phyloP scores from a whole-genome alignment of 176 grass and related monocot species.

The Alloteropsis semialata region DNA sequence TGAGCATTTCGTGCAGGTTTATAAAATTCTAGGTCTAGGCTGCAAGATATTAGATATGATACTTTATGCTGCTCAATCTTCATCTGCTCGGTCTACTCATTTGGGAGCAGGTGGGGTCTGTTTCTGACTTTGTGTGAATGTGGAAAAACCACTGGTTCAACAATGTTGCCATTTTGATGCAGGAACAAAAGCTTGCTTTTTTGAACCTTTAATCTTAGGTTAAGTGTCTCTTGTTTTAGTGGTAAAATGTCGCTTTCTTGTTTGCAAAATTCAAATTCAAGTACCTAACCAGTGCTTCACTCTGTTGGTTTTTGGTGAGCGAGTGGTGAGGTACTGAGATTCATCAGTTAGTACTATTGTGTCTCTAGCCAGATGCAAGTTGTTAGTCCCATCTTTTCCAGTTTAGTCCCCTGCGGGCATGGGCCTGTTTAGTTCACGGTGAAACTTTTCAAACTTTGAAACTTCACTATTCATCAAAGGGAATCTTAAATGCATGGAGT shows the following conservation, averaged over 20 bases:
- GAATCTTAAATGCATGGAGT: too few relatives aligned
- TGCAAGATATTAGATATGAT: too few relatives aligned
- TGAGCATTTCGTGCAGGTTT: not conserved
- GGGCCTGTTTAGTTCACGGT: too few relatives aligned
- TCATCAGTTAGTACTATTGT: slow-evolving; percentile 8
- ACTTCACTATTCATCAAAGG: too few relatives aligned
- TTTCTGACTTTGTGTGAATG: not conserved
- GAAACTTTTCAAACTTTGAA: too few relatives aligned
- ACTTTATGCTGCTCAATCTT: not conserved
- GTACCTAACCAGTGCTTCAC: not conserved
- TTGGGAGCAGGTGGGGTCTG: not conserved
- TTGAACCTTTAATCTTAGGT: not conserved
- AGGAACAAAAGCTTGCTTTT: not conserved
- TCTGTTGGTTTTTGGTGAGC: not conserved
- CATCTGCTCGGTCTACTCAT: not conserved
- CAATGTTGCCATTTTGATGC: not conserved
- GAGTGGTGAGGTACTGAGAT: not conserved
- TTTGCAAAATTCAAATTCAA: not conserved
- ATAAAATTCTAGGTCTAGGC: not conserved
- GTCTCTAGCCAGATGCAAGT: not conserved
- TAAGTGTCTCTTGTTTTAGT: not conserved
- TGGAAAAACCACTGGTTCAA: not conserved
- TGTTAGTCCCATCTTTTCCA: not conserved
- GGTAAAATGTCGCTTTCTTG: not conserved
- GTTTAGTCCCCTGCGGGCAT: not conserved